Conservation (phyloP, 768 basidiomycete genomes). For the Serpula lacrymans region DNA sequence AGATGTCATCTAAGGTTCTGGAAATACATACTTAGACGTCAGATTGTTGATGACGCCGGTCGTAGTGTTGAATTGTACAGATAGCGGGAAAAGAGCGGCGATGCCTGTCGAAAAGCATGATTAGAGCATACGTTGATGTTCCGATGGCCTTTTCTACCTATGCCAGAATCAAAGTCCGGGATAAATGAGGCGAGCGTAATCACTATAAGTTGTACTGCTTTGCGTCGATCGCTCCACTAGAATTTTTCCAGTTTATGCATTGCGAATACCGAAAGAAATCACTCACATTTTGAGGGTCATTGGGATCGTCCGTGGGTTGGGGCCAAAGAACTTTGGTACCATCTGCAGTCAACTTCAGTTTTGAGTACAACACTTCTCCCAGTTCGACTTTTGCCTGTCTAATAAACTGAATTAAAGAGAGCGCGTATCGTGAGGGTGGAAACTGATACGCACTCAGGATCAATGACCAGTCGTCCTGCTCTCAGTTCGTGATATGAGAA, state of each 20-base stretch:
- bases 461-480: conserved; percentile 59
- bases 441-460: conserved; percentile 48
- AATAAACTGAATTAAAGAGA: not conserved
- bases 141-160: conserved; percentile 30
- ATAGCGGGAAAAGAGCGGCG: conserved; percentile 46
- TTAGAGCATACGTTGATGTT: not conserved
- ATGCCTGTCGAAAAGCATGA: conserved; percentile 35
- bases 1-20: not conserved
- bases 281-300: conserved; percentile 54
- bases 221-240: conserved; percentile 44
- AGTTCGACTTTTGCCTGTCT: conserved; percentile 50
- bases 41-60: conserved; percentile 47
- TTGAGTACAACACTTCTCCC: conserved; percentile 41
- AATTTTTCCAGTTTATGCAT: not conserved
- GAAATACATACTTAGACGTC: conserved; percentile 36
- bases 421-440: not conserved
- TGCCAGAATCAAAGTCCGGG: conserved; percentile 52
- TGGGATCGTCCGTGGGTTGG: conserved; percentile 45
- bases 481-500: conserved; percentile 46
- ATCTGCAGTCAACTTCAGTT: conserved; percentile 43
- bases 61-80: conserved; percentile 41
- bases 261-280: not conserved
- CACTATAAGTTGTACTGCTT: conserved; percentile 44
- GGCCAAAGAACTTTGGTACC: conserved; percentile 53
- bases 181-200: conserved; percentile 50